These are phyloP conservation scores for Sporothrix protearum DNA, from an alignment of 2,329 filamentous ascomycete species.

Conservation along the genomic window DNA sequence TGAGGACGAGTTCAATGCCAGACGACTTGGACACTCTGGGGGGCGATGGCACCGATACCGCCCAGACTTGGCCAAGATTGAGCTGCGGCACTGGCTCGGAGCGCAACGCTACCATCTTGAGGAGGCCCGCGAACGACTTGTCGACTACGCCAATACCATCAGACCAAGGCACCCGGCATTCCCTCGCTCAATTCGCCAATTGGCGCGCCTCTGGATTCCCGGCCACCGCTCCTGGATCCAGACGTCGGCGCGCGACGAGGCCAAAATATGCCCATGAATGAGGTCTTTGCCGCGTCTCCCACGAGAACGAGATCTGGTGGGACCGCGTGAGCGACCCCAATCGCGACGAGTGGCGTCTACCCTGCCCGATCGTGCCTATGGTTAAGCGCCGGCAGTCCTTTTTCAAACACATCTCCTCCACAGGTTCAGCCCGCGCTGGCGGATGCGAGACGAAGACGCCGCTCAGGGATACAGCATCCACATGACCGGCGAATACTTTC, in stretches of 20 bases:
- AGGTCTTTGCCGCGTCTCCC: constrained; percentile 57
- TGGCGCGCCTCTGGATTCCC: constrained; percentile 56
- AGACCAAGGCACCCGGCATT: constrained; percentile 48
- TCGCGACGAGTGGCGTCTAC: constrained; percentile 55
- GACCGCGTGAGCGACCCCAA: constrained; percentile 58
- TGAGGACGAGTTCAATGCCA: constrained; percentile 50
- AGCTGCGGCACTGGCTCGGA: constrained; percentile 62
- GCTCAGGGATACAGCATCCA: constrained; percentile 25
- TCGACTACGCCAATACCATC: constrained; percentile 52
- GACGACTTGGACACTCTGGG: constrained; percentile 51
- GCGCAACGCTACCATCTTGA: constrained; percentile 57
- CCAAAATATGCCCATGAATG: constrained; percentile 60
- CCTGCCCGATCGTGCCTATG: constrained; percentile 59
- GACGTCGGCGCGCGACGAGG: constrained; percentile 50
- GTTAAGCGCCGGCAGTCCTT: constrained; percentile 53
- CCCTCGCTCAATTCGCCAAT: constrained; percentile 48
- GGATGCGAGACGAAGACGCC: constrained; percentile 40
- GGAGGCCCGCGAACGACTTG: constrained; percentile 52
- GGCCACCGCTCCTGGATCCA: constrained; percentile 45
- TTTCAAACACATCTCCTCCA: constrained; percentile 59
- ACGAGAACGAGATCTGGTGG: constrained; percentile 65
- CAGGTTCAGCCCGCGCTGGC: constrained; percentile 49
- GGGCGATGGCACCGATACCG: constrained; percentile 53
- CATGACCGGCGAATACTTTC: constrained; percentile 36
- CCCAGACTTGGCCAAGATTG: constrained; percentile 55